Evolutionary conservation across 1,284 basidiomycete species (phyloP).

Genomic region (Pseudozyma thailandica): DNA sequence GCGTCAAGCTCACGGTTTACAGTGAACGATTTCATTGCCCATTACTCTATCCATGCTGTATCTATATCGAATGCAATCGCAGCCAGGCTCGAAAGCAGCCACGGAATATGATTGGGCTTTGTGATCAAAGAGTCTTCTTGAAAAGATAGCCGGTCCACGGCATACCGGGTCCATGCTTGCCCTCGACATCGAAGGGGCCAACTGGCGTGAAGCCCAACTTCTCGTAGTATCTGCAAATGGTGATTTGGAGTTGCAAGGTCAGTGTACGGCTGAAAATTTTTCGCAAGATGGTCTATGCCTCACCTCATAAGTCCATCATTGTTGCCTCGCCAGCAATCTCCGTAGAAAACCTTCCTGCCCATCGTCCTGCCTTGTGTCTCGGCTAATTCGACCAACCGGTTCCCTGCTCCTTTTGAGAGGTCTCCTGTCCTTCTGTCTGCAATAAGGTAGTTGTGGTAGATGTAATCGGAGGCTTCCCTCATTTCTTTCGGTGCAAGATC

Average conservation of each 20-base stretch:
- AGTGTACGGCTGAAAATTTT: too few relatives aligned
- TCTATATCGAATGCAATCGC: too few relatives aligned
- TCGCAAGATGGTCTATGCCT: constrained; percentile 1
- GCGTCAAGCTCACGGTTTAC: constrained; percentile 5
- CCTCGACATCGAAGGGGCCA: constrained; percentile 33
- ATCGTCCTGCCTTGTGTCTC: constrained; percentile 2
- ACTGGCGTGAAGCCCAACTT: constrained; percentile 27
- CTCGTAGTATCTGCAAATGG: constrained; percentile 36
- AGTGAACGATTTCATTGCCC: background rate
- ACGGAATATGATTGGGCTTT: too few relatives aligned
- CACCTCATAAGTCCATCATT: constrained; percentile 30
- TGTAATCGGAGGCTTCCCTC: constrained; percentile 9
- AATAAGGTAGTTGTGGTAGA: constrained; percentile 45
- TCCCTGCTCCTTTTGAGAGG: constrained; percentile 29
- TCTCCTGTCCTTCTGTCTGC: constrained; percentile 23
- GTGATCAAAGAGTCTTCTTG: background rate
- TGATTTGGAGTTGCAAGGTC: too few relatives aligned
- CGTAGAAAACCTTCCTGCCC: constrained; percentile 21
- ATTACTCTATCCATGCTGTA: background rate
- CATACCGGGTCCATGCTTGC: constrained; percentile 38
- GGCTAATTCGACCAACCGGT: constrained; percentile 14
- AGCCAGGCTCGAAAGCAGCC: too few relatives aligned
- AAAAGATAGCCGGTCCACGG: constrained; percentile 45
- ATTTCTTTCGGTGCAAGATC: background rate
- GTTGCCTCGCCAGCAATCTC: constrained; percentile 51